Evolutionary conservation across 2,329 filamentous ascomycete genomes (phyloP), one percentile per base, ranked within the genome.

Genomic region (Fusarium kyushuense): DNA sequence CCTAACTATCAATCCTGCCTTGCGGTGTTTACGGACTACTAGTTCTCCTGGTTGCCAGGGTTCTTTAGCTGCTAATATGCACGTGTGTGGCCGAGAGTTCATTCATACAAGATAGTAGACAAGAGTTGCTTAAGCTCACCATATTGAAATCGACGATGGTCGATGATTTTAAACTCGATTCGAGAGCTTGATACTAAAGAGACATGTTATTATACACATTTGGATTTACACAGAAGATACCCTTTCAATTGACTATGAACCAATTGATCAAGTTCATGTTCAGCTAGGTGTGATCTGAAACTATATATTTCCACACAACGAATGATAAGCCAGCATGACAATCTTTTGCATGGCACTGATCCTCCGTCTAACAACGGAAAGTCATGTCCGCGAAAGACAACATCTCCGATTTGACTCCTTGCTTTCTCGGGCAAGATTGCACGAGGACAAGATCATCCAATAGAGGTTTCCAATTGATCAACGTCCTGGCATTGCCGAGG

Each of bases 401-500:
- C 41, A 53, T 54, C 48, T 52, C 41, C 54, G 47, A 40, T 38
- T 27, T 23, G 23, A 48, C 29, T 45, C 51, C 52, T 27, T 63
- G 36, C 62, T 65, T 52, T 36, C 30, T 69, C 47, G 21, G 40
- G 65, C 65, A 69, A 66, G 41, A 54, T 52, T 54, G 51, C 65
- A 69, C 51, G 46, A 62, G 59, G 55, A 54, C 47, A 46, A 42
- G 40, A 8, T 23, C 46, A 25, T 9, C 65, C 65, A 67, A 67
- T 65, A 9, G 38, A 49, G 40, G 25, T n/a, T 36, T 36, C 21
- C 25, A n/a, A 41, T 69, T 29, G 7, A 48, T 35, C 35, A 43
- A 63, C 33, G 32, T 46, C 41, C 45, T 41, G 30, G 46, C 48
- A 63, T 58, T 67, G 64, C 66, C 53, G 47, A 64, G 61, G 40